Evolutionary conservation across 352 stramenopile genomes (phyloP).

Genomic region (Blastocystis sp.): DNA sequence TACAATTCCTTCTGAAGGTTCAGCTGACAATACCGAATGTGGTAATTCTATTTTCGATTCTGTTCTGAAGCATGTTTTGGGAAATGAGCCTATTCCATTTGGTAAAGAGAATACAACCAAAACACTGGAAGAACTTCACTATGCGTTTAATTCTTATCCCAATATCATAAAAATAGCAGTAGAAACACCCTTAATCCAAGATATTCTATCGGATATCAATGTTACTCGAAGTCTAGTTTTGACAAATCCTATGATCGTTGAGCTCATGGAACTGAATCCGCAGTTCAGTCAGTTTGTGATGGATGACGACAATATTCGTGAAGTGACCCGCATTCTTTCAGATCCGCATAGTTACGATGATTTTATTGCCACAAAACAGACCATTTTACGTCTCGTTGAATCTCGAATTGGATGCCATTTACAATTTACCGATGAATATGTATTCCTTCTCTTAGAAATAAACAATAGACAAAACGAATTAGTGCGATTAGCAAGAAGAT

Average conservation of each 20-base stretch:
- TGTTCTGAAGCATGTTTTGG: slow-evolving; percentile 28
- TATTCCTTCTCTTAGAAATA: background rate
- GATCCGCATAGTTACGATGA: slow-evolving; percentile 1
- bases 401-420: background rate
- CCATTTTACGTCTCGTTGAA: background rate
- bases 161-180: slow-evolving; percentile 20
- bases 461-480: background rate
- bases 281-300: background rate
- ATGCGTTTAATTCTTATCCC: background rate
- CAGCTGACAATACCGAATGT: background rate
- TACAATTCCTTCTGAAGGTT: background rate
- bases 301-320: background rate
- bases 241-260: background rate
- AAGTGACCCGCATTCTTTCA: background rate
- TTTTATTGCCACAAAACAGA: background rate
- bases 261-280: slow-evolving; percentile 19
- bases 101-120: background rate
- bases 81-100: background rate
- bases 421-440: background rate
- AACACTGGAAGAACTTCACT: background rate
- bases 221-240: background rate
- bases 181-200: background rate
- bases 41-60: background rate
- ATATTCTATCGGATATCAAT: slow-evolving; percentile 4
- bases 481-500: background rate